Evolutionary conservation across 2,329 filamentous ascomycete species (phyloP).

Genomic region (Chrysoporthe austroafricana): DNA sequence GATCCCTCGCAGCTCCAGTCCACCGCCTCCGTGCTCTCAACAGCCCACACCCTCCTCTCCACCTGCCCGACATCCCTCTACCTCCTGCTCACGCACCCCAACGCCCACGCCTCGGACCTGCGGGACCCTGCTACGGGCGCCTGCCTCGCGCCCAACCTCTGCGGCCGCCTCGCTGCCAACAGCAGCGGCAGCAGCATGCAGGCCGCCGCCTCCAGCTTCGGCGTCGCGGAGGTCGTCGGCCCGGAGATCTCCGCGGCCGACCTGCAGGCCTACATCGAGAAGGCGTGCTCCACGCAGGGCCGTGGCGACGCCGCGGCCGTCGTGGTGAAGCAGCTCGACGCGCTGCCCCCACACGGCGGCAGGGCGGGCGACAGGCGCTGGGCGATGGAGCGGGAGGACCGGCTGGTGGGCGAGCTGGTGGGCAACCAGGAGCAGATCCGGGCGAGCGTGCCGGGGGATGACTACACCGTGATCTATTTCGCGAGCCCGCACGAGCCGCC

Average conservation of each 20-base stretch:
- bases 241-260: constrained; percentile 46
- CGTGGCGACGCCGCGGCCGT: constrained; percentile 38
- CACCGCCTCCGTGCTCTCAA: constrained; percentile 46
- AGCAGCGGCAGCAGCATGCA: constrained; percentile 30
- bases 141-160: constrained; percentile 59
- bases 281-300: constrained; percentile 47
- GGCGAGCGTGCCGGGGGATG: constrained; percentile 38
- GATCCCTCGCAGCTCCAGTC: constrained; percentile 53
- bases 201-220: constrained; percentile 45
- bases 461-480: constrained; percentile 77
- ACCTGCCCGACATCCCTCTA: constrained; percentile 77
- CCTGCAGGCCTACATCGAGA: constrained; percentile 49
- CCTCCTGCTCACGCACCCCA: constrained; percentile 77
- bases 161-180: constrained; percentile 39
- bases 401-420: constrained; percentile 55
- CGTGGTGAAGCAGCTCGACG: constrained; percentile 48
- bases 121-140: constrained; percentile 47
- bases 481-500: constrained; percentile 59
- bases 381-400: constrained; percentile 34
- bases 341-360: constrained; percentile 39
- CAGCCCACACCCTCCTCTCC: constrained; percentile 57
- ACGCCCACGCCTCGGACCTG: constrained; percentile 73
- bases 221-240: constrained; percentile 63
- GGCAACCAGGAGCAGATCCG: constrained; percentile 39
- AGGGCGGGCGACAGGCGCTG: constrained; percentile 43